A percentile compares a stretch with the other conserved stretches of the same genome.
Evolutionary conservation across 306 rosid species (phyloP).

Genomic region (Clitoria ternatea): DNA sequence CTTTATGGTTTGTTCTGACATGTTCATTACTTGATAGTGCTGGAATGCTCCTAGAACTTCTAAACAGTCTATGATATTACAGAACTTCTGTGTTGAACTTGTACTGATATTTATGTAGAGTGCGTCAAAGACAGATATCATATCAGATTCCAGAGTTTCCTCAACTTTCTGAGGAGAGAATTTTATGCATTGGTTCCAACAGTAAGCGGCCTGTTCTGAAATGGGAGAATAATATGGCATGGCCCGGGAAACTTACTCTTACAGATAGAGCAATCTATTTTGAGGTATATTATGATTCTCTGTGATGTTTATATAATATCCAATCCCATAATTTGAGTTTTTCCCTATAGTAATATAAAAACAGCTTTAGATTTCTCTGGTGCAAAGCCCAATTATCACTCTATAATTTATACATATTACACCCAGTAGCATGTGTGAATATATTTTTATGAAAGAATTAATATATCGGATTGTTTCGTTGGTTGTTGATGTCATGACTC

Average conservation of each 20-base stretch:
- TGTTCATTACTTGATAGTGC: slow-evolving; percentile 3
- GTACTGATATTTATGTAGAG: slow-evolving; percentile 54
- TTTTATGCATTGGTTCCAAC: slow-evolving; percentile 80
- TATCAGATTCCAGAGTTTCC: slow-evolving; percentile 65
- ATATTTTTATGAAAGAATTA: not conserved
- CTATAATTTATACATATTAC: not conserved
- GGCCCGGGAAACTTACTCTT: slow-evolving; percentile 95
- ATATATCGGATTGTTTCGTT: not conserved
- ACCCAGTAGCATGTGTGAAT: not conserved
- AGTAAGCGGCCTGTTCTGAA: slow-evolving; percentile 82
- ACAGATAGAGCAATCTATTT: slow-evolving; percentile 89
- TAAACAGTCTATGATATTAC: not conserved
- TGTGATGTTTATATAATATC: slow-evolving; percentile 3
- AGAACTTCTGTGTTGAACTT: slow-evolving; percentile 21
- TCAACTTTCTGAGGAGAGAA: slow-evolving; percentile 57
- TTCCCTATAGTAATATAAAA: not conserved
- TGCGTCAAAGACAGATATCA: slow-evolving; percentile 61
- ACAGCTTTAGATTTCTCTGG: not conserved
- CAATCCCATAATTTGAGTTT: not conserved
- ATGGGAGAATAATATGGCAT: slow-evolving; percentile 94
- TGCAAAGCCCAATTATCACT: not conserved
- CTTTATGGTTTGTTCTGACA: slow-evolving; percentile 23
- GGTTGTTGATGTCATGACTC: not conserved
- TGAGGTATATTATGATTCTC: slow-evolving; percentile 60
- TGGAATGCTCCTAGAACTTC: slow-evolving; percentile 5